phyloP scores from a whole-genome alignment of 768 basidiomycete species.

The Saitozyma podzolica region DNA sequence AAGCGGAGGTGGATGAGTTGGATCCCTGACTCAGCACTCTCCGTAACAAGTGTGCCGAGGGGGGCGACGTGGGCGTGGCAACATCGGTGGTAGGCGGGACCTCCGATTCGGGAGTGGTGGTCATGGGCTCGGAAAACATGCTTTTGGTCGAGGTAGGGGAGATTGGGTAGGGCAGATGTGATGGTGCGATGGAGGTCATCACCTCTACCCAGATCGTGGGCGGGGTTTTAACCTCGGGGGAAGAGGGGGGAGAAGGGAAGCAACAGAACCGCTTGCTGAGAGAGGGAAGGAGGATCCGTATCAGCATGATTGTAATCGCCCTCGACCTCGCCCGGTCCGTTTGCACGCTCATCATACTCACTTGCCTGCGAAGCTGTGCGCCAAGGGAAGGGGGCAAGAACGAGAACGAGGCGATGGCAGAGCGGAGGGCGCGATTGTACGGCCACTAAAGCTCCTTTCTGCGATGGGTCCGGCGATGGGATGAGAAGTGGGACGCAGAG shows the following conservation, averaged over 20 bases:
- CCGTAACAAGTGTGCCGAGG: constrained; percentile 8
- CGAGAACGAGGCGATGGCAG: too few relatives aligned
- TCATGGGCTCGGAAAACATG: not conserved
- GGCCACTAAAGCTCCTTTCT: too few relatives aligned
- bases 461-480: too few relatives aligned
- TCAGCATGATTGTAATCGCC: constrained; percentile 1
- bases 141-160: not conserved
- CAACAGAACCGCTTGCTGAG: not conserved
- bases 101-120: not conserved
- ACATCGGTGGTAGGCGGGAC: too few relatives aligned
- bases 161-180: not conserved
- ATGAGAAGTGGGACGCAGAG: too few relatives aligned
- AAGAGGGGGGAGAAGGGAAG: too few relatives aligned
- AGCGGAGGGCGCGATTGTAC: too few relatives aligned
- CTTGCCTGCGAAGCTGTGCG: not conserved
- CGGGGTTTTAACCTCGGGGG: not conserved
- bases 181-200: not conserved
- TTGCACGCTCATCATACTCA: not conserved
- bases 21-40: constrained; percentile 19
- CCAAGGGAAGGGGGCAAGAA: too few relatives aligned
- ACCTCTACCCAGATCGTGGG: not conserved
- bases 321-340: not conserved
- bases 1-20: constrained; percentile 3
- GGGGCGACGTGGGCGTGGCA: constrained; percentile 9
- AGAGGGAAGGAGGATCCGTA: not conserved